Evolutionary conservation across 2,329 filamentous ascomycete genomes (phyloP), one percentile per base, ranked within the genome.

Genomic region (Cordyceps farinosa): DNA sequence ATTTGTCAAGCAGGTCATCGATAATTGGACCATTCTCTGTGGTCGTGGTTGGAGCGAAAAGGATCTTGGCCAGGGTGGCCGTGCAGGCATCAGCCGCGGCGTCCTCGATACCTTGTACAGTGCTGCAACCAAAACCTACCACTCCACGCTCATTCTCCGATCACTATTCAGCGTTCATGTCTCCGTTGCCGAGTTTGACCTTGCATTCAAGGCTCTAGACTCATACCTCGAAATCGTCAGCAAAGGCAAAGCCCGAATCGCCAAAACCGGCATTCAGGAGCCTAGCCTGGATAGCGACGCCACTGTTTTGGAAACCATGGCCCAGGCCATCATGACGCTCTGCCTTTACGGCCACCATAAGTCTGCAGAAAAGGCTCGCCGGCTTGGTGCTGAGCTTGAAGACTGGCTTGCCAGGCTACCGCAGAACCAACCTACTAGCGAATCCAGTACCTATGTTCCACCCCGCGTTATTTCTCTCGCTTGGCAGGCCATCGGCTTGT

Each of bases 111-210:
- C 92, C 34, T 82, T 99, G 7, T 99, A 98, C 75, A 89, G 90
- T 45, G 91, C 93, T 29, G 91, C 94, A 8, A 92, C 90, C 10
- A 97, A 95, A 75, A 97, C 93, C 0, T 99, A 95, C 71, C 95
- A 99, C 76, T 99, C 95, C 1, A 96, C 94, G 1, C 81, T 92
- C 10, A 90, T 98, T 66, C 79, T 99, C 36, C 85, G 94, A 64
- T 86, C 93, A 70, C 82, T 99, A 0, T 98, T 98, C 72, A 89
- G 87, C 11, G 89, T 97, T 2, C 95, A 99, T 74, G 82, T 94
- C 22, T 86, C 92, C 2, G 81, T 97, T 22, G 92, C 92, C 9
- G 94, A 99, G 69, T 98, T 97, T 68, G 91, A 97, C 62, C 80
- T 98, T 55, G 93, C 93, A 1, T 88, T 96, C 74, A 92, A 92